phyloP scores from a whole-genome alignment of 495 filamentous ascomycete genomes.

The Staphylotrichum tortipilum region DNA sequence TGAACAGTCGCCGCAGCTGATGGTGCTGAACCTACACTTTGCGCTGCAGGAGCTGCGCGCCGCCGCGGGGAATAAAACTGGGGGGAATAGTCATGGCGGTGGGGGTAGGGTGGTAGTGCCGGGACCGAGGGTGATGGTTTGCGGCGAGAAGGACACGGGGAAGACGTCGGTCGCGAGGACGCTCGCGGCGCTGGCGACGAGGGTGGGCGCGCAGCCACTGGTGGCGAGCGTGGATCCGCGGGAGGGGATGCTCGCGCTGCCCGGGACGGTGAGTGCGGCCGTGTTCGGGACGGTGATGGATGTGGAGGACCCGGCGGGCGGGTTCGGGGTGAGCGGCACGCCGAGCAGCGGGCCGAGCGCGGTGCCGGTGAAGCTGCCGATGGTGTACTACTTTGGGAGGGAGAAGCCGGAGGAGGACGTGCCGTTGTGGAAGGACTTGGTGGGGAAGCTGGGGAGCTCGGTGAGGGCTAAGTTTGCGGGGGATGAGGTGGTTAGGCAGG shows the following conservation, averaged over 20 bases:
- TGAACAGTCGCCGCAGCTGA: conserved; percentile 77
- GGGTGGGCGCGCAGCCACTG: conserved; percentile 65
- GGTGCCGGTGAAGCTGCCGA: conserved; percentile 80
- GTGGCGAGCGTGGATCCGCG: conserved; percentile 80
- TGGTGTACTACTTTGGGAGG: conserved; percentile 85
- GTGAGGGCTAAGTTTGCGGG: conserved; percentile 71
- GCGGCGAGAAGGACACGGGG: conserved; percentile 72
- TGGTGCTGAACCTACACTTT: conserved; percentile 81
- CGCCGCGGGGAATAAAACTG: not conserved
- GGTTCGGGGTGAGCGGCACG: conserved; percentile 76
- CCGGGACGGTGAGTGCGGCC: conserved; percentile 75
- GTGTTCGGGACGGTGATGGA: conserved; percentile 80
- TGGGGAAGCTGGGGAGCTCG: conserved; percentile 70
- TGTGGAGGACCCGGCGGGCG: conserved; percentile 57
- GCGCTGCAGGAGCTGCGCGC: conserved; percentile 61
- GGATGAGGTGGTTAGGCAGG: conserved; percentile 56
- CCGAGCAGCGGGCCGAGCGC: conserved; percentile 83
- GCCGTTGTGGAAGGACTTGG: conserved; percentile 60
- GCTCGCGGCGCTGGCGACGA: conserved; percentile 72
- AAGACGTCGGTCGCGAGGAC: conserved; percentile 81
- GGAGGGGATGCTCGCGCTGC: conserved; percentile 77
- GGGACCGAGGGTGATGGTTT: conserved; percentile 75
- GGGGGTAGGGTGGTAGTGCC: not conserved
- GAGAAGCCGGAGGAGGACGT: conserved; percentile 66
- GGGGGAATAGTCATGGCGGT: not conserved